Evolutionary conservation across 345 rosid species (phyloP), one percentile per base, ranked within the genome.

Genomic region (Heritiera fomes): DNA sequence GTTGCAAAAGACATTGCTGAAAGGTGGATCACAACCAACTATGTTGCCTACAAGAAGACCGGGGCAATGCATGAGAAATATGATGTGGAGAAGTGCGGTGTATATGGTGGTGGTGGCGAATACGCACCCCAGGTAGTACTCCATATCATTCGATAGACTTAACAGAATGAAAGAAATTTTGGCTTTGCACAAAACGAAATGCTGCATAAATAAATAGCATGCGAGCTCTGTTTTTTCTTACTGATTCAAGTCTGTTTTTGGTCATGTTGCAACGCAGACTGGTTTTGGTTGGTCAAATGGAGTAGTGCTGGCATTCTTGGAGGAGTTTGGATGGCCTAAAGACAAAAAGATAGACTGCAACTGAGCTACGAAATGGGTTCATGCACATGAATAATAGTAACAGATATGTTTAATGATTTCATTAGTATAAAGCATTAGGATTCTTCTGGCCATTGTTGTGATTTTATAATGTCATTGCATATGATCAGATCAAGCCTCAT

Each of bases 221-320:
- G 12, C 32, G 12, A 58, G 9, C 2, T 58, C 61, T 6, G 28
- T 58, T 55, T 58, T 3, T 59, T 73, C 38, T 38, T 15, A 43
- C 62, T 43, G 30, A 56, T 67, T 45, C 41, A 15, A 14, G 5
- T 30, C 4, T 15, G 3, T 2, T 13, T 74, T 15, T 68, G 15
- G 75, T 11, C n/a, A 12, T 80, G 58, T 1, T 73, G 60, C 20
- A 66, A 9, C 86, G 87, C 90, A 95, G 98, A 92, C 94, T 43
- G 98, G 98, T 62, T 96, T 96, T 71, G 98, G 97, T 20, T 96
- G 98, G 99, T 87, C 99, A 7, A 96, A 94, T 76, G 98, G 97
- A 43, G 98, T 96, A 63, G 89, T 90, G 30, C 80, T 96, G 86
- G 78, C 97, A 28, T 91, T 96, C 83, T 76, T 96, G 88, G 97